Conservation (phyloP, 768 basidiomycete genomes). For the Mycena indigotica region DNA sequence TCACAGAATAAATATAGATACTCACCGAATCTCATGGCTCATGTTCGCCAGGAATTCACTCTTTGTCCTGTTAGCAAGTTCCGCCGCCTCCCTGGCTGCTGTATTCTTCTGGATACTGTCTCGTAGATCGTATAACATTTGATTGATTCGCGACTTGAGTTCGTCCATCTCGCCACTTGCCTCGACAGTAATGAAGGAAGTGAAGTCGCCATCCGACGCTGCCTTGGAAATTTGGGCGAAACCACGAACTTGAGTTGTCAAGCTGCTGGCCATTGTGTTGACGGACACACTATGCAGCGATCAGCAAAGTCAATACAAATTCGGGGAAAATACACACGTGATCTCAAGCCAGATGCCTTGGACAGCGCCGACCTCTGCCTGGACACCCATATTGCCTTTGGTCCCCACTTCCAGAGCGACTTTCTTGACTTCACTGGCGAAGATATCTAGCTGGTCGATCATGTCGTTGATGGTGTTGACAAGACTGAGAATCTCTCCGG, state of each 20-base stretch:
- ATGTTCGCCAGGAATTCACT: conserved; percentile 99
- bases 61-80: conserved; percentile 96
- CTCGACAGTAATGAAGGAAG: conserved; percentile 98
- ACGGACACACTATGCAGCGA: conserved; percentile 72
- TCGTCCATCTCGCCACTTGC: conserved; percentile 99
- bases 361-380: conserved; percentile 94
- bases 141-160: conserved; percentile 97
- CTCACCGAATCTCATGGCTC: conserved; percentile 94
- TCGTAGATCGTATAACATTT: conserved; percentile 97
- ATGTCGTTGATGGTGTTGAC: conserved; percentile 97
- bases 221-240: conserved; percentile 99
- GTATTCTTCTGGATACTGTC: conserved; percentile 99
- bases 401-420: conserved; percentile 98
- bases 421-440: conserved; percentile 76
- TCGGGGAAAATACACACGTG: conserved; percentile 60
- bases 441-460: conserved; percentile 61
- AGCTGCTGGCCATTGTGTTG: conserved; percentile 95
- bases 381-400: conserved; percentile 97
- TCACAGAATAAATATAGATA: not conserved
- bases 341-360: conserved; percentile 99
- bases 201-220: conserved; percentile 98
- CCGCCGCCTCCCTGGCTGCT: conserved; percentile 93
- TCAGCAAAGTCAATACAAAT: not conserved
- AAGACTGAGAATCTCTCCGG: conserved; percentile 93
- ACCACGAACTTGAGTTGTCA: conserved; percentile 98